Evolutionary conservation across 257 asterid genomes (phyloP), one percentile per base, ranked within the genome.

Genomic region (Solanum sitiens): DNA sequence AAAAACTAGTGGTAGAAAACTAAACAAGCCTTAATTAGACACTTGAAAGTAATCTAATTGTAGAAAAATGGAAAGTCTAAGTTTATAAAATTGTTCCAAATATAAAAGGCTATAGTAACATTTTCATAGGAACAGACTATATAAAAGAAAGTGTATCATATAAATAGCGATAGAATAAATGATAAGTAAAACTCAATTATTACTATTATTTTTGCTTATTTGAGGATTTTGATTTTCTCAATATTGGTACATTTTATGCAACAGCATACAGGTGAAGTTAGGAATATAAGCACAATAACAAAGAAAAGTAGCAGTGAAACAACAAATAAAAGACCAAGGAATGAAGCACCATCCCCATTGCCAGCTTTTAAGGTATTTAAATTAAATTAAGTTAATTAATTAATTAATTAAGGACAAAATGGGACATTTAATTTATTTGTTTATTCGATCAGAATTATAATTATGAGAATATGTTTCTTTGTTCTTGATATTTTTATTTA

Each of bases 341-440:
- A 89, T 59, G 98, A 94, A 87, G 87, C 94, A 5, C 87, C 97
- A 20, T 68, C 97, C 12, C 87, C 96, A 73, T 88, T 93, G 91
- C 98, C 98, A 77, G 97, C 97, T 88, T 95, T 94, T 84, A 95
- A 95, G 98, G 98, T 95, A 84, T 80, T 82, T 75, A 72, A 39
- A 42, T 82, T 65, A 72, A 39, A 35, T 33, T 82, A 56, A 87
- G 18, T 75, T 89, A 20, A 56, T 20, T 56, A 20, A 8, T 23
- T 3, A 35, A 20, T 20, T 33, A n/a, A 65, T 40, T 9, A 39
- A 45, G 10, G 30, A 61, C 27, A 10, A n/a, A 39, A 61, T 33
- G 53, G 37, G 86, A 16, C 27, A 47, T 27, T 61, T 84, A 4
- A 23, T 63, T 56, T 12, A 11, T 84, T 61, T 23, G 6, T 61